Conservation (phyloP, 345 rosid species). For the Cardamine occulta region DNA sequence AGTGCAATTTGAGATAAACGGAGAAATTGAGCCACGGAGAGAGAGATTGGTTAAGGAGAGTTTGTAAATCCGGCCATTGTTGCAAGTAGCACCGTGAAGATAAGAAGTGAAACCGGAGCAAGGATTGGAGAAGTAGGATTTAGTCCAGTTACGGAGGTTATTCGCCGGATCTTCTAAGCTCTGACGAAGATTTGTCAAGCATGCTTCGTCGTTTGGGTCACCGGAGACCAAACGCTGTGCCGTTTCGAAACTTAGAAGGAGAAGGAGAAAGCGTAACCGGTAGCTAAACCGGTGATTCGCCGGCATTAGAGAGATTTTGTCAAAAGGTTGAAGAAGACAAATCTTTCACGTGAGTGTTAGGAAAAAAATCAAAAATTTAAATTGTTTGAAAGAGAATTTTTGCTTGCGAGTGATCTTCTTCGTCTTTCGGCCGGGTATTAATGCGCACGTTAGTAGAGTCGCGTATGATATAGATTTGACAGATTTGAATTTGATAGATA, state of each 20-base stretch:
- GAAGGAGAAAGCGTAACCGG: slow-evolving; percentile 40
- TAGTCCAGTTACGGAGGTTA: slow-evolving; percentile 86
- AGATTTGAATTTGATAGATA: neutral
- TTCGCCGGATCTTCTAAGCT: slow-evolving; percentile 70
- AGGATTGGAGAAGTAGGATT: slow-evolving; percentile 60
- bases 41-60: slow-evolving; percentile 78
- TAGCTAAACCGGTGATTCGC: slow-evolving; percentile 42
- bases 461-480: slow-evolving; percentile 27
- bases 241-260: slow-evolving; percentile 40
- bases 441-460: slow-evolving; percentile 40
- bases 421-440: slow-evolving; percentile 35
- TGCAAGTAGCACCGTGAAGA: slow-evolving; percentile 80
- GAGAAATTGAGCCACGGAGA: slow-evolving; percentile 81
- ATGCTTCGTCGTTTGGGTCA: slow-evolving; percentile 73
- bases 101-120: slow-evolving; percentile 76
- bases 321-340: neutral
- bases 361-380: neutral
- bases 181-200: slow-evolving; percentile 56
- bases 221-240: slow-evolving; percentile 43
- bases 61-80: slow-evolving; percentile 92
- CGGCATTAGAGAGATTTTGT: slow-evolving; percentile 20
- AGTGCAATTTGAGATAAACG: slow-evolving; percentile 79
- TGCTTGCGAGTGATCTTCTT: slow-evolving; percentile 21
- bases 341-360: slow-evolving; percentile 16
- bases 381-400: slow-evolving; percentile 10